Evolutionary conservation across 306 rosid species (phyloP).

Genomic region (Corylus americana): DNA sequence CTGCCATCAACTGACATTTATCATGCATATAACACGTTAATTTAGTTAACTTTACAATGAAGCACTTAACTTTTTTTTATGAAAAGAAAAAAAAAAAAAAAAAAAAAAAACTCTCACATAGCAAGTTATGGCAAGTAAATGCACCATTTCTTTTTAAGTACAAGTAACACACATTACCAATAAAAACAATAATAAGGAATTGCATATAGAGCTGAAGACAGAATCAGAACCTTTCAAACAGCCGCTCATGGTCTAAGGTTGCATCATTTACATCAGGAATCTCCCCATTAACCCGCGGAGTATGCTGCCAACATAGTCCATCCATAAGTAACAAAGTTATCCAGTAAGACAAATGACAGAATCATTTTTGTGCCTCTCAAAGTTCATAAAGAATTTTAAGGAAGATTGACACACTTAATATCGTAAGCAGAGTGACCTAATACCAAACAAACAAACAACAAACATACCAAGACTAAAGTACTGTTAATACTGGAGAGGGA

Average conservation of each 20-base stretch:
- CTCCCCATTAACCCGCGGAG: constrained; percentile 92
- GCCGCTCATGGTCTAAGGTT: constrained; percentile 81
- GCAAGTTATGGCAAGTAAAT: neutral
- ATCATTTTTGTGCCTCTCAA: neutral
- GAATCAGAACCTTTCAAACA: constrained; percentile 70
- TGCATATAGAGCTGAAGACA: neutral
- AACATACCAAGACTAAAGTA: neutral
- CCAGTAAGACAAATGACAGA: constrained; percentile 16
- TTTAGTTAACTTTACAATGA: neutral
- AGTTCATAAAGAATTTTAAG: neutral
- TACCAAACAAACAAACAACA: neutral
- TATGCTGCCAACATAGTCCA: constrained; percentile 68
- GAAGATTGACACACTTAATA: neutral
- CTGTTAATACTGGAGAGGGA: neutral
- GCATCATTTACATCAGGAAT: constrained; percentile 95
- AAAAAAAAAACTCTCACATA: neutral
- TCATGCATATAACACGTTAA: too few relatives aligned
- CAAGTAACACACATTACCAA: neutral
- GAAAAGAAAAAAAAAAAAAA: neutral
- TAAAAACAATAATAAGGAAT: neutral
- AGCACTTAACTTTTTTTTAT: constrained; percentile 1
- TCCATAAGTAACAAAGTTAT: constrained; percentile 32
- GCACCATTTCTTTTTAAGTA: neutral
- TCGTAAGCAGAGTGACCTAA: neutral
- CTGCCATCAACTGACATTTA: constrained; percentile 1